phyloP scores from a whole-genome alignment of 139 green algal species.

The Gonium pectorale region DNA sequence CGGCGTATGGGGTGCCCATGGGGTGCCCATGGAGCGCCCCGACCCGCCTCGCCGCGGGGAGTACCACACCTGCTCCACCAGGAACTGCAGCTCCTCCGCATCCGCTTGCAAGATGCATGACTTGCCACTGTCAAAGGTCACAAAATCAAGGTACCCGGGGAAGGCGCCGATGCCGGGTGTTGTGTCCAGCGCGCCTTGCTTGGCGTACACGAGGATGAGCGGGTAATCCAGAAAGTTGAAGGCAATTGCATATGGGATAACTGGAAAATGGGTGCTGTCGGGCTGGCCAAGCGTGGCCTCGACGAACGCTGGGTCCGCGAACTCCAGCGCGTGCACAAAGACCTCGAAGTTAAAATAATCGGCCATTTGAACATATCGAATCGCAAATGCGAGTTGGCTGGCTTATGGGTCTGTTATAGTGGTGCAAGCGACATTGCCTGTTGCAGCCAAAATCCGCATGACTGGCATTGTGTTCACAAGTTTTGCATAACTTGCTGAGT shows the following conservation, averaged over 20 bases:
- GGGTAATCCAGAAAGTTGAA: constrained; percentile 58
- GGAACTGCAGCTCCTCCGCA: constrained; percentile 39
- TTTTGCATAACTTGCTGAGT: no score
- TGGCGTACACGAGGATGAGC: constrained; percentile 43
- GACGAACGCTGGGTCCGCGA: constrained; percentile 31
- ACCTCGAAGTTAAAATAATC: constrained; percentile 47
- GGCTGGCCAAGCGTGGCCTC: not conserved
- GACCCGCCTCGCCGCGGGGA: no score
- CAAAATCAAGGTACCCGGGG: constrained; percentile 7
- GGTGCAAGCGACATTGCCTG: no score
- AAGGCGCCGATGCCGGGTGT: not conserved
- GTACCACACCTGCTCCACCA: constrained; percentile 44
- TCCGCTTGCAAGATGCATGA: constrained; percentile 43
- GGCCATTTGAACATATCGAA: not conserved
- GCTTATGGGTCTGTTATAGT: constrained; percentile 9
- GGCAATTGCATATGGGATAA: constrained; percentile 22
- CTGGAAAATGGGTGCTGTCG: not conserved
- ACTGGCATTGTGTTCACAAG: no score
- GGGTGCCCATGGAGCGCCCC: no score
- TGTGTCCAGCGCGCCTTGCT: constrained; percentile 8
- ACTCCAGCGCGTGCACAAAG: constrained; percentile 37
- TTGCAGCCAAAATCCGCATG: no score
- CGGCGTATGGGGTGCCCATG: no score
- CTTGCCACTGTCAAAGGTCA: constrained; percentile 45
- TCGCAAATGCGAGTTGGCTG: no score